Evolutionary conservation across 805 yeast species (phyloP), one percentile per base, ranked within the genome.

Genomic region (Nakazawaea holstii): DNA sequence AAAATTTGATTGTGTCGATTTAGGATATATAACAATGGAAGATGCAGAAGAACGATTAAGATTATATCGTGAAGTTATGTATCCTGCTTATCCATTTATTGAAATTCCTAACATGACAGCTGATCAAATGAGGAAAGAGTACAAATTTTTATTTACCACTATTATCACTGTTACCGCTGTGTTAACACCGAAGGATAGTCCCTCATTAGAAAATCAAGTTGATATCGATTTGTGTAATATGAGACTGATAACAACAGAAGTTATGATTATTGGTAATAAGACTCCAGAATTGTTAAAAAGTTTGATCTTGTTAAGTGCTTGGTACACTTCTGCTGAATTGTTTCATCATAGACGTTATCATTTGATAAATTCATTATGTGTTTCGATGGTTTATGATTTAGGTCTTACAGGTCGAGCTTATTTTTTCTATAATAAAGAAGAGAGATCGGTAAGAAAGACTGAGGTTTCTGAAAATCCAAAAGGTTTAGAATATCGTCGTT

Each of bases 261-360:
- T 84, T 9, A 64, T 89, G 64, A 72, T 84, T 8, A 69, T 76
- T 26, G 96, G 96, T 15, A 73, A 78, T 47, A 90, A 87, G 65
- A 74, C 82, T 6, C 64, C 81, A 14, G 91, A 87, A 59, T 63
- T 87, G 33, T 66, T 89, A 35, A 82, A 83, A 59, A 67, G 82
- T 15, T 66, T 86, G 43, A 59, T 85, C 15, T 57, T 87, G 6
- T 67, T 85, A 45, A 75, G 85, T 26, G 62, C 83, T 28, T 90
- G 96, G 96, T 89, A 88, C 59, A 87, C 85, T 53, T 77, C 87
- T 4, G 87, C 96, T 0, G 96, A 88, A 62, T 69, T 87, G 55
- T 86, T 87, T 53, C 86, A 82, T 53, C 86, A 85, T 55, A 78
- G 95, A 49, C 77, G 95, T 41, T 82, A 83, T 53, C 94, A 87